These are phyloP conservation scores for Linderina pennispora DNA, from an alignment of 192 early-diverging fungal species.

Conservation along the genomic window DNA sequence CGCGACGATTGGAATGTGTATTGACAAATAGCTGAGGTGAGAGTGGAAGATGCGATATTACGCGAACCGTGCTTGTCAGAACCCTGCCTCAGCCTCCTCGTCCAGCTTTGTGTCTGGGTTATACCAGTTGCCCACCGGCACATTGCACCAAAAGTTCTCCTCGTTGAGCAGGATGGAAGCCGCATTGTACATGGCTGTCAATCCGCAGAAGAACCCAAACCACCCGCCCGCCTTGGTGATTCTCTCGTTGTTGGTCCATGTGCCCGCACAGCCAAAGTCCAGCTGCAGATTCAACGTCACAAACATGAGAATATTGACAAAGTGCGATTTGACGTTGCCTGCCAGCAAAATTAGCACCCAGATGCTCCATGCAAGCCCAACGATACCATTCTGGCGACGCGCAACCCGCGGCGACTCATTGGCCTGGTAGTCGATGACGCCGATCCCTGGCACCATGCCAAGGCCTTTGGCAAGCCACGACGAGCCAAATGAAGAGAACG, in stretches of 20 bases:
- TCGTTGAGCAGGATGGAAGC: constrained; percentile 39
- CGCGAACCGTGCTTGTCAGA: too few species aligned
- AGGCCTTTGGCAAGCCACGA: constrained; percentile 38
- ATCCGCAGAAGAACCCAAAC: constrained; percentile 44
- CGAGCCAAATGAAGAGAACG: constrained; percentile 37
- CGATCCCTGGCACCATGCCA: constrained; percentile 15
- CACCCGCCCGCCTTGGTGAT: constrained; percentile 28
- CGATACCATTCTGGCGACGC: constrained; percentile 29
- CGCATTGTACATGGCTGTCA: constrained; percentile 41
- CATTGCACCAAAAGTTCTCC: constrained; percentile 45
- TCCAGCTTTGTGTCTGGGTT: constrained; percentile 5
- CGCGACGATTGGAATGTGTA: too few species aligned
- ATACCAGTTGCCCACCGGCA: constrained; percentile 47
- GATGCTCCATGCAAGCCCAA: constrained; percentile 25
- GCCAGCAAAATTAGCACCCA: constrained; percentile 38
- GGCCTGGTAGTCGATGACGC: constrained; percentile 22
- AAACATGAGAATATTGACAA: constrained; percentile 35
- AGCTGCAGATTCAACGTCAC: constrained; percentile 31
- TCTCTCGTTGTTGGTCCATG: constrained; percentile 13
- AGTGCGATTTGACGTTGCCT: constrained; percentile 38
- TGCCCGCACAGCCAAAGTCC: constrained; percentile 28
- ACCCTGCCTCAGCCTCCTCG: background rate
- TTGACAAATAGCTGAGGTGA: too few species aligned
- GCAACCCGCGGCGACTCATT: constrained; percentile 13
- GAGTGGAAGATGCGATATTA: too few species aligned